Evolutionary conservation across 2,329 filamentous ascomycete genomes (phyloP), one percentile per base, ranked within the genome.

Genomic region (Arthrobotrys sphaeroides): DNA sequence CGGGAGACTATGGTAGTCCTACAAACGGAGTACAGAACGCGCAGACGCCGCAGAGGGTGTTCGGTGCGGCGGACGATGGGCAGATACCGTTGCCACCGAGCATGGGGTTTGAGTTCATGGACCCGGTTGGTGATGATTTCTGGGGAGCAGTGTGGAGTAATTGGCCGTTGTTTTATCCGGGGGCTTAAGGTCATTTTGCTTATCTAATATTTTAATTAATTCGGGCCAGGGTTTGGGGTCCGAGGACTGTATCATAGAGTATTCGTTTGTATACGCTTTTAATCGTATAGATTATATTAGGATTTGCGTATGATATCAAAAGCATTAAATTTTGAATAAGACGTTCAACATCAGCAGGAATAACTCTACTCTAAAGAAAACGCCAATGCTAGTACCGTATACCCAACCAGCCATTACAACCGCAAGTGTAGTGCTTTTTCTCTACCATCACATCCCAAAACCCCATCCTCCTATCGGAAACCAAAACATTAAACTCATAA

Each of bases 91-190:
- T 75, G 16, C 72, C 72, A 16, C 72, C 57, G 13, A 69, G 40
- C 26, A 75, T 75, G 9, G 72, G 72, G 2, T 75, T 75, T 43
- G 72, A 75, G 6, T 36, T 62, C 20, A 66, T 73, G 69, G 72
- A 75, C 40, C 33, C 53, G 0, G 33, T 60, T 1, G 47, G 31
- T 9, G 64, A 57, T 59, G 72, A 75, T 18, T 75, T 75, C 60
- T 75, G 72, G 72, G 72, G 72, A 1, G 59, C 72, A 3, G 69
- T 75, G 72, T 75, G 72, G 72, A 69, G 43, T 68, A 75, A 53
- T 43, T 75, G 72, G 72, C 72, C 72, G 31, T 49, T 74, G 62
- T 74, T 74, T 61, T 67, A 68, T 40, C 45, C 68, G 13, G 60
- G 68, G 20, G 60, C 49, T 40, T 73, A 31, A 49, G 36, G n/a